These are phyloP conservation scores for Yamadazyma insecticola DNA, from an alignment of 805 yeast species.

Conservation along the genomic window DNA sequence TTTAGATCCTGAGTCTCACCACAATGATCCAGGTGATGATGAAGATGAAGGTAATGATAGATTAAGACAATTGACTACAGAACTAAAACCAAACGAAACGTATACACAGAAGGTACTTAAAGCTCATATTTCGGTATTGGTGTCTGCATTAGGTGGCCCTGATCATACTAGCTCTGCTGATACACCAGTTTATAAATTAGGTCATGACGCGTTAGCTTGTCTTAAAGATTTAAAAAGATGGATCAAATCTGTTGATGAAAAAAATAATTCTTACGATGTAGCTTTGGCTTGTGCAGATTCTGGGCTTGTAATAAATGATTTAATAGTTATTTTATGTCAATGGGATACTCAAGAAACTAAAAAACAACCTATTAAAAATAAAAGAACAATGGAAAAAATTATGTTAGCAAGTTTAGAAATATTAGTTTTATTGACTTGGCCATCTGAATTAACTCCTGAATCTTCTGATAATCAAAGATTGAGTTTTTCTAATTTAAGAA, in stretches of 20 bases:
- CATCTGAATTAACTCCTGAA: conserved; percentile 59
- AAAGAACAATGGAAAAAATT: conserved; percentile 48
- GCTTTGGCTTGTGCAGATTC: conserved; percentile 85
- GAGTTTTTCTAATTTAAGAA: conserved; percentile 56
- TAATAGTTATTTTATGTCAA: conserved; percentile 66
- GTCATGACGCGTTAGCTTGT: conserved; percentile 85
- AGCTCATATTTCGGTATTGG: conserved; percentile 75
- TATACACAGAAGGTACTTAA: conserved; percentile 41
- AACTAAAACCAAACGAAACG: conserved; percentile 28
- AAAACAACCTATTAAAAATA: conserved; percentile 24
- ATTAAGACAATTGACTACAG: conserved; percentile 17
- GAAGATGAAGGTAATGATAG: conserved; percentile 18
- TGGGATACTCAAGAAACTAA: conserved; percentile 51
- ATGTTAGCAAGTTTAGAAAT: conserved; percentile 74
- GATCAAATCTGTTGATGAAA: conserved; percentile 81
- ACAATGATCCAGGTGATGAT: conserved; percentile 10
- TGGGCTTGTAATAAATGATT: conserved; percentile 66
- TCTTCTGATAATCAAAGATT: conserved; percentile 54
- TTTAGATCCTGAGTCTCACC: neutral
- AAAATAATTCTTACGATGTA: conserved; percentile 65
- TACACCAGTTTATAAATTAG: conserved; percentile 65
- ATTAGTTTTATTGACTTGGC: conserved; percentile 83
- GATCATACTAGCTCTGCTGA: conserved; percentile 52
- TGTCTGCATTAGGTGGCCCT: conserved; percentile 88
- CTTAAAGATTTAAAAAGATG: conserved; percentile 83